A percentile compares a stretch with the other conserved stretches of the same genome.
Evolutionary conservation across 1,139 yeast genomes (phyloP).

Genomic region (Meyerozyma elateridarum): DNA sequence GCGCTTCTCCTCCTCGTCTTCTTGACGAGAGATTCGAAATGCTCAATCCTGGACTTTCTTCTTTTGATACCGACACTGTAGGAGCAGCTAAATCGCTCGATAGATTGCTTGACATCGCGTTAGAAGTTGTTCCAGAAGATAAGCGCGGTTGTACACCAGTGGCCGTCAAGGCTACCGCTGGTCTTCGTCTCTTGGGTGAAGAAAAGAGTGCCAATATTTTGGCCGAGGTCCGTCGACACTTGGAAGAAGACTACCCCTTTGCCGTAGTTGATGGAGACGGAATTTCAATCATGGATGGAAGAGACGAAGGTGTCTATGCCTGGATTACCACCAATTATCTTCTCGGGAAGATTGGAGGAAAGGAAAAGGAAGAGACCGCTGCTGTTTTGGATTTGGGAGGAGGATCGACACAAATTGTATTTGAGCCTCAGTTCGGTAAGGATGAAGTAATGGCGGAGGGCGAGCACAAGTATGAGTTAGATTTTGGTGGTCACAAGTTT

Average conservation of each 20-base stretch:
- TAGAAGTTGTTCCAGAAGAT: conserved; percentile 67
- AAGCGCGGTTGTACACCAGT: conserved; percentile 81
- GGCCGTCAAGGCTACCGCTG: conserved; percentile 98
- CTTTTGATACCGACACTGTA: conserved; percentile 70
- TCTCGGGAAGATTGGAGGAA: conserved; percentile 83
- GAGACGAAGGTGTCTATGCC: conserved; percentile 97
- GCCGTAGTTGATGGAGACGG: conserved; percentile 79
- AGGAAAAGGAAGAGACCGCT: conserved; percentile 73
- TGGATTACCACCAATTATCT: conserved; percentile 96
- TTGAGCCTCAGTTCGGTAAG: conserved; percentile 72
- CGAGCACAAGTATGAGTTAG: conserved; percentile 77
- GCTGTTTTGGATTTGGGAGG: conserved; percentile 98
- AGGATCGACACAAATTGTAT: conserved; percentile 96
- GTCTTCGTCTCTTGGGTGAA: conserved; percentile 80
- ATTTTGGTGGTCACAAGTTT: conserved; percentile 78
- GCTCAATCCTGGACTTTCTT: conserved; percentile 90
- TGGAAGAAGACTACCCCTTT: conserved; percentile 80
- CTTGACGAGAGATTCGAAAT: conserved; percentile 77
- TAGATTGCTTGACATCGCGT: conserved; percentile 68
- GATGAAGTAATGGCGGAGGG: conserved; percentile 71
- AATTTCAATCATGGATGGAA: conserved; percentile 89
- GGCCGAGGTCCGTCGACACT: conserved; percentile 67
- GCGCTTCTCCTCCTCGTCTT: conserved; percentile 75
- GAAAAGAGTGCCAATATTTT: conserved; percentile 67
- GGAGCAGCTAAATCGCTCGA: conserved; percentile 90